Conservation (phyloP, 306 rosid species). For the Quercus agrifolia region DNA sequence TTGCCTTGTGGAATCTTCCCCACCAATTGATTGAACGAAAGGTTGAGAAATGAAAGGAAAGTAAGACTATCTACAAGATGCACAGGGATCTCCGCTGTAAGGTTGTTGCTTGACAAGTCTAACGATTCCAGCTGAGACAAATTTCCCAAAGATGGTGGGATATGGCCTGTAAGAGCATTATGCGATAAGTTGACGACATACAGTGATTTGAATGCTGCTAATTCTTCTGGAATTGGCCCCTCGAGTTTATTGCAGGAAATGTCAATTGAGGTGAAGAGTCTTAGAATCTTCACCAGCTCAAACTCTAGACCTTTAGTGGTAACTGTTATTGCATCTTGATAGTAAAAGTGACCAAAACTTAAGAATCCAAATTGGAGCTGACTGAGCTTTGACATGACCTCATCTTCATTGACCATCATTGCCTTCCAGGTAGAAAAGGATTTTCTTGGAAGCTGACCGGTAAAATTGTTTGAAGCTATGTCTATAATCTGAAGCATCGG, state of each 20-base stretch:
- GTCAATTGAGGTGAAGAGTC: constrained; percentile 11
- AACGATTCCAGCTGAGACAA: constrained; percentile 30
- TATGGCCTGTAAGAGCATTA: constrained; percentile 21
- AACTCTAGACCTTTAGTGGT: constrained; percentile 8
- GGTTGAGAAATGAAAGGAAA: constrained; percentile 29
- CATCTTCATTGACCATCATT: constrained; percentile 22
- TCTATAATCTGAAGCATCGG: constrained; percentile 34
- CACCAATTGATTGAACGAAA: constrained; percentile 27
- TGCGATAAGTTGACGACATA: constrained; percentile 18
- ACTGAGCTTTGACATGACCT: not conserved
- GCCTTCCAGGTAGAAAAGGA: constrained; percentile 36
- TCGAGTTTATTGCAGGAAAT: constrained; percentile 20
- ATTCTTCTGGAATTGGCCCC: constrained; percentile 13
- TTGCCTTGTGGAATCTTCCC: constrained; percentile 32
- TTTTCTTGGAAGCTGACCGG: constrained; percentile 25
- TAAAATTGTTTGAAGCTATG: constrained; percentile 38
- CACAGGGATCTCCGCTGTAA: constrained; percentile 23
- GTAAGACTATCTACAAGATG: not conserved
- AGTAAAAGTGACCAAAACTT: not conserved
- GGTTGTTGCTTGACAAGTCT: constrained; percentile 29
- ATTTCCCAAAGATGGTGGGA: constrained; percentile 30
- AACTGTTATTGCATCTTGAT: constrained; percentile 27
- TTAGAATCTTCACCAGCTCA: constrained; percentile 4
- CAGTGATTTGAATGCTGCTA: constrained; percentile 13
- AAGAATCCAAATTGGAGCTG: constrained; percentile 12